Conservation (phyloP, 73 alveolate genomes). For the Symbiodinium natans region DNA sequence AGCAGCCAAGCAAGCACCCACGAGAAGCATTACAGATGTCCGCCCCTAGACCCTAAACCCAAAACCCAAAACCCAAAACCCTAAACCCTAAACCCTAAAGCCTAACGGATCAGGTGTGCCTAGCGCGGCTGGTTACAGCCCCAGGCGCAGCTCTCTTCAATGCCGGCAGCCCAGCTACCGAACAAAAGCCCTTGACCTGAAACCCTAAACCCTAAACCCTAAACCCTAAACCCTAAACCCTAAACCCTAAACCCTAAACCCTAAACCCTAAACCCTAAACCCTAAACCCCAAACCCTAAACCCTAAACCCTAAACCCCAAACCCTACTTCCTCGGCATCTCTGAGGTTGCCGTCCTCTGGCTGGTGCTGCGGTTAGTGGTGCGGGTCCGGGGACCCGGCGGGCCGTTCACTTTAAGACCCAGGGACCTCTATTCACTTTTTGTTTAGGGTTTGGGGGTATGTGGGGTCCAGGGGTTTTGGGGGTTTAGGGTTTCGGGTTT, state of each 20-base stretch:
- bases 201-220: background rate
- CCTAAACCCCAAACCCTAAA: background rate
- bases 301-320: background rate
- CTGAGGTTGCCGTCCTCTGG: constrained; percentile 24
- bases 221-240: background rate
- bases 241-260: background rate
- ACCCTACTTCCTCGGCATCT: background rate
- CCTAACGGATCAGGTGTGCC: constrained; percentile 41
- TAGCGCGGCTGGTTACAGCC: constrained; percentile 48
- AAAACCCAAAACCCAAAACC: background rate
- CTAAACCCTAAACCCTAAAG: background rate
- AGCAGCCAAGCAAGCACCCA: too few species aligned
- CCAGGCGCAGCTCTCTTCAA: constrained; percentile 33
- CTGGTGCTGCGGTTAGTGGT: constrained; percentile 70
- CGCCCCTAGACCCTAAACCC: background rate
- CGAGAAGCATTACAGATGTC: too few species aligned
- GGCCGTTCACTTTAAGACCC: background rate
- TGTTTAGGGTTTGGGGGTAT: background rate
- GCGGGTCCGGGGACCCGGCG: constrained; percentile 1
- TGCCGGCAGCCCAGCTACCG: background rate
- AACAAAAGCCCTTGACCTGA: background rate
- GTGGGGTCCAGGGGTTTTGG: too few species aligned
- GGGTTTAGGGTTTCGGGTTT: too few species aligned
- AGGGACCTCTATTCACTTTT: background rate
- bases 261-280: background rate